These are phyloP conservation scores for Rosa rugosa DNA, from an alignment of 306 rosid species.

Conservation along the genomic window DNA sequence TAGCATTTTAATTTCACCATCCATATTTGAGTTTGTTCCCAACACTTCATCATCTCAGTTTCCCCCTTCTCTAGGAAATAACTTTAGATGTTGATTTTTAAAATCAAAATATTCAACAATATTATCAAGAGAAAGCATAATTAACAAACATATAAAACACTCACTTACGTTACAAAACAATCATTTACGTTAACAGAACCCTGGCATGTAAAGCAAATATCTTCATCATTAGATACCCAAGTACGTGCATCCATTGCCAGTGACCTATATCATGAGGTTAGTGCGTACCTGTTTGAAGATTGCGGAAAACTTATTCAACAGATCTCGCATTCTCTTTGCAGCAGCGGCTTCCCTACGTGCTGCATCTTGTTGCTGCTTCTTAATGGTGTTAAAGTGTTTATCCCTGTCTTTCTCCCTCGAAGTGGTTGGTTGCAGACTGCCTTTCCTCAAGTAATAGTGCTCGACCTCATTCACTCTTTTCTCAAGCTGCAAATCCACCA, in stretches of 20 bases:
- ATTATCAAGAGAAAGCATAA: not conserved
- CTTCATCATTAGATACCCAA: not conserved
- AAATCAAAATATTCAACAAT: not conserved
- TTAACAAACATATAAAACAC: not conserved
- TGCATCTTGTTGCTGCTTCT: constrained; percentile 78
- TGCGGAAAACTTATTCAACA: constrained; percentile 72
- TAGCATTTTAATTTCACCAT: not conserved
- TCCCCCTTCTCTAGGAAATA: not conserved
- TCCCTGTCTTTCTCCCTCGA: constrained; percentile 71
- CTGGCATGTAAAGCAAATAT: not conserved
- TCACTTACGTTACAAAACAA: not conserved
- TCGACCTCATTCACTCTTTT: constrained; percentile 64
- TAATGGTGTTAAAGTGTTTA: constrained; percentile 52
- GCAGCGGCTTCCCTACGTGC: constrained; percentile 71
- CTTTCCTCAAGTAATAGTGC: constrained; percentile 45
- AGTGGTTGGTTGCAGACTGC: constrained; percentile 41
- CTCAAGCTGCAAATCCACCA: constrained; percentile 60
- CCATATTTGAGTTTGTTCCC: not conserved
- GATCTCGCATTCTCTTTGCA: constrained; percentile 83
- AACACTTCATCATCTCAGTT: not conserved
- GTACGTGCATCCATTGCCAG: not conserved
- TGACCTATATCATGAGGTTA: not conserved
- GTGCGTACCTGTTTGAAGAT: constrained; percentile 68
- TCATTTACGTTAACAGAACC: not conserved
- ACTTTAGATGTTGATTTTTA: not conserved